Evolutionary conservation across 768 basidiomycete genomes (phyloP).

Genomic region (Agaricus sinodeliciosus): DNA sequence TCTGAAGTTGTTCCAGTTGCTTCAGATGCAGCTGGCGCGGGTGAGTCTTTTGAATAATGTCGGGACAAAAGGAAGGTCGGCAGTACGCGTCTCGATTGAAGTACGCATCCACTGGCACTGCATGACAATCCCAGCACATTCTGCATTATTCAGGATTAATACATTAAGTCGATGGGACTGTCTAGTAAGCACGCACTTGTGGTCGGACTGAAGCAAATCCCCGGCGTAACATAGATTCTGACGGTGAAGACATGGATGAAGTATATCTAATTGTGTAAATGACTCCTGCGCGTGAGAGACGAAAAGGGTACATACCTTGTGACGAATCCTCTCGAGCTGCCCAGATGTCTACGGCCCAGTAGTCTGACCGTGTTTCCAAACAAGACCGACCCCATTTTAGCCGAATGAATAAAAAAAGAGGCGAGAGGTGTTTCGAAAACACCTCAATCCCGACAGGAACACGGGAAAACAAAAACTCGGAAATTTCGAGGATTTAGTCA

Average conservation of each 20-base stretch:
- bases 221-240: not conserved
- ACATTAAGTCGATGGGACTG: not conserved
- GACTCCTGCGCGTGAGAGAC: not conserved
- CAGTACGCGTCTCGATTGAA: not conserved
- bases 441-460: not conserved
- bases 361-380: not conserved
- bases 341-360: not conserved
- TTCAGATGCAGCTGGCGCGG: not conserved
- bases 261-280: not conserved
- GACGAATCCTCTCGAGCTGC: not conserved
- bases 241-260: not conserved
- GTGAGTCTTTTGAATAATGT: slow-evolving; percentile 10
- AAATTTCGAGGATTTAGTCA: too few species aligned
- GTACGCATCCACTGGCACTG: not conserved
- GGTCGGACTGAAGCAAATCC: slow-evolving; percentile 4
- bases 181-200: not conserved
- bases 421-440: not conserved
- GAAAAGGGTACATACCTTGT: not conserved
- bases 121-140: slow-evolving; percentile 1
- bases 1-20: not conserved
- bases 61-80: not conserved
- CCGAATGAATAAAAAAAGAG: not conserved
- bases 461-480: not conserved
- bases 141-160: not conserved
- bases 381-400: slow-evolving; percentile 2